phyloP scores from a whole-genome alignment of 352 stramenopile genomes.

The Phytophthora hybrid region DNA sequence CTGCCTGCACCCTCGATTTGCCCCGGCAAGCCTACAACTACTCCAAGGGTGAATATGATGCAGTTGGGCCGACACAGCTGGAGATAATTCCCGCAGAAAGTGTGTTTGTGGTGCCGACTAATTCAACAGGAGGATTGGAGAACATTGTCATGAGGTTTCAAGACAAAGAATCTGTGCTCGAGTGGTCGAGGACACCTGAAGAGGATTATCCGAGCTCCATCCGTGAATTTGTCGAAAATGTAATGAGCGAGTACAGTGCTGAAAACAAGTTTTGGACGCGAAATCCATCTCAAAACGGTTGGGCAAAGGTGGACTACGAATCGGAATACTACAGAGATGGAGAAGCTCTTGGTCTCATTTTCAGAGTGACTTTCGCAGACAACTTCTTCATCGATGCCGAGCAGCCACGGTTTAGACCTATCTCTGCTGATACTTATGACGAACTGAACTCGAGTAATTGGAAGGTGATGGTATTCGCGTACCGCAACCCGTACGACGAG shows the following conservation, averaged over 20 bases:
- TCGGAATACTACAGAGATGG: background rate
- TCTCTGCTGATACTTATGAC: constrained; percentile 16
- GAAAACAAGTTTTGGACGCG: constrained; percentile 15
- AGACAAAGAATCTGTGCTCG: constrained; percentile 19
- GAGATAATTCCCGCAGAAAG: constrained; percentile 20
- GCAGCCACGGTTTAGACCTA: constrained; percentile 24
- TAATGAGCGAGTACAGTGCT: constrained; percentile 5
- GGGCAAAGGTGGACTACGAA: constrained; percentile 11
- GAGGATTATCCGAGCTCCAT: background rate
- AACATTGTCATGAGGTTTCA: constrained; percentile 33
- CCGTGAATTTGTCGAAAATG: constrained; percentile 1
- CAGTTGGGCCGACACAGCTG: constrained; percentile 21
- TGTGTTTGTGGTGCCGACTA: constrained; percentile 19
- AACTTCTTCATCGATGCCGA: constrained; percentile 28
- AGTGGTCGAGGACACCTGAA: background rate
- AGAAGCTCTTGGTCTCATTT: background rate
- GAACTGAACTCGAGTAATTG: constrained; percentile 20
- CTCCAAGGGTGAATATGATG: background rate
- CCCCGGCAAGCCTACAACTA: constrained; percentile 11
- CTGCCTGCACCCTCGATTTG: constrained; percentile 29
- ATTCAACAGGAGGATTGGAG: constrained; percentile 17
- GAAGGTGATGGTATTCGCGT: constrained; percentile 7
- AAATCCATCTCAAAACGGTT: constrained; percentile 2
- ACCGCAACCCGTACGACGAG: constrained; percentile 15
- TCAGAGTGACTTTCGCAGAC: constrained; percentile 5